Base-by-base conservation (phyloP, 352 stramenopile species). In the Phytophthora boehmeriae region DNA sequence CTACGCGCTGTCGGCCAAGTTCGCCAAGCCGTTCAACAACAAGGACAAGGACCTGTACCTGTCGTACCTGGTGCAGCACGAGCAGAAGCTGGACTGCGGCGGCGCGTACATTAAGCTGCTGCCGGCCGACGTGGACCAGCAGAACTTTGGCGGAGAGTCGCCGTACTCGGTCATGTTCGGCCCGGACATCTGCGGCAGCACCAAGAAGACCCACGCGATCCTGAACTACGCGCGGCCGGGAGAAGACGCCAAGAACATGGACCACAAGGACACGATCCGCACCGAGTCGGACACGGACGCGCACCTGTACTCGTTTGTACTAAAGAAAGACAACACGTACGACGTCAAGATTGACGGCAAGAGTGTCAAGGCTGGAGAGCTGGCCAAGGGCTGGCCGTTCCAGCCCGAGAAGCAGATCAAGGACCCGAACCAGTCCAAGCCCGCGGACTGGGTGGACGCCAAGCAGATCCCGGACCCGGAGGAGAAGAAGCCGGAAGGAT, bases 91-190 rank as follows among this genome's bases (percentile, higher is more conserved):
- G 38, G 97, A 99, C 74, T 99, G 98, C 80, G 98, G 97, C 56
- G 98, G 98, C 58, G 97, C 97, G 10, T 99, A 99, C 92, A 98
- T 99, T 73, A 99, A 99, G 81, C 88, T 99, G 45, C 75, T 99
- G 38, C 88, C 94, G 20, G 83, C 76, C n/a, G 83, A 89, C 25
- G 89, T 98, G 59, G 93, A 99, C 70, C 72, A 96, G 63, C 80
- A 61, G 23, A 96, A 84, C 36, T 99, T 99, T 76, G 95, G 93
- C 53, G 97, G 97, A 32, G 97, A 99, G 53, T 96, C 95, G 32
- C 80, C 88, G 8, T 99, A 99, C 75, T 67, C 74, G 39, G 86
- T 99, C 71, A 99, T 99, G 98, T 99, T 99, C 78, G 98, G 98
- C 58, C 98, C 98, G 3, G 98, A 99, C 75, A 97, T 99, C 36